Base-by-base conservation (phyloP, 345 rosid genomes). In the Euphorbia lathyris region DNA sequence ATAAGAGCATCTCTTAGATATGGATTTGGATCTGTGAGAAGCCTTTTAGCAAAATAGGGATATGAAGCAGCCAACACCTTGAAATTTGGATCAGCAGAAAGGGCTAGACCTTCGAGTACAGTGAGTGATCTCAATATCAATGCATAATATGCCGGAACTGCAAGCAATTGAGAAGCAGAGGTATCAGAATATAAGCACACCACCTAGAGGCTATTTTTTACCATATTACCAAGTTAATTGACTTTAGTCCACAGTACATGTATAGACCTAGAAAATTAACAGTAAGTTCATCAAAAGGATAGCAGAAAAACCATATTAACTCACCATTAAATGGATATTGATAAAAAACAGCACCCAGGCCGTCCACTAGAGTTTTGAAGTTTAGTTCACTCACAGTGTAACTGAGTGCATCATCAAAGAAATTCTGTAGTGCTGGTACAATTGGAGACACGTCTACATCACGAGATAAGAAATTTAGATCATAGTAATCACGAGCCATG, bases 31-130 rank as follows among this genome's bases (percentile, higher is more conserved):
- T 91, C 98, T 19, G 98, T 94, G 80, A 94, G 95, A 74, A 94
- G 97, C 84, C 98, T 88, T 82, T 91, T 94, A 51, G 99, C 99
- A 75, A 94, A 90, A 74, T 94, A 94, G 23, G 97, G 99, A 80
- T 95, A 91, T 27, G 99, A 91, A 66, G 97, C 95, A 81, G 96
- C 96, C 78, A 94, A 73, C 71, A 90, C 93, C 84, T 94, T 94
- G 78, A 94, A 94, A 79, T 88, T 83, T 42, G 98, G 98, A 83
- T 91, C 97, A 25, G 95, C 93, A 67, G 80, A 80, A 25, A 94
- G 95, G 36, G 98, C 98, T 76, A 94, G 81, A 66, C 97, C 97
- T 84, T 94, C 98, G 61, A 94, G 89, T 68, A 94, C 97, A 10
- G 99, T 94, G 47, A 94, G 99, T 1, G 99, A 94, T 80, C 97